Conservation (phyloP, 176 grass and related monocot genomes). For the Calamus simplicifolius region DNA sequence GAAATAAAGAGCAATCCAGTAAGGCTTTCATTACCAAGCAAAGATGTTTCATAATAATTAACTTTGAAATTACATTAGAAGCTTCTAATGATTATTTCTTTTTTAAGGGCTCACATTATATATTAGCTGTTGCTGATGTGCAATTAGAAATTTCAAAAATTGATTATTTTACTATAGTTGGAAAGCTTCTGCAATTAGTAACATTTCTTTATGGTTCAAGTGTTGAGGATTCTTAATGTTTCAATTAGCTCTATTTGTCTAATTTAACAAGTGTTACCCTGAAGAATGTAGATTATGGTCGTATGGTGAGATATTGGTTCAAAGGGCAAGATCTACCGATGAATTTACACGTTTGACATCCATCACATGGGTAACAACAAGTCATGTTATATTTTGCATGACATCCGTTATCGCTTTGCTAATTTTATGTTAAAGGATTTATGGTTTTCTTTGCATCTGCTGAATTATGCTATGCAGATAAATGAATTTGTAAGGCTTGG, state of each 20-base stretch:
- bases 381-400: not conserved
- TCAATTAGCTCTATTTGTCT: not conserved
- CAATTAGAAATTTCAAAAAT: too few relatives aligned
- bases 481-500: slow-evolving; percentile 99
- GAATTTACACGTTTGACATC: slow-evolving; percentile 96
- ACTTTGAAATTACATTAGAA: too few relatives aligned
- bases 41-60: too few relatives aligned
- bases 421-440: too few relatives aligned
- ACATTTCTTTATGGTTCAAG: too few relatives aligned
- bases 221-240: not conserved
- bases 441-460: too few relatives aligned
- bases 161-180: too few relatives aligned
- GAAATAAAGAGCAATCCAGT: slow-evolving; percentile 99
- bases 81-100: too few relatives aligned
- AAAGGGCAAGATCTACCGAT: slow-evolving; percentile 71
- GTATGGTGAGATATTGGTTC: slow-evolving; percentile 99
- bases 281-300: slow-evolving; percentile 99
- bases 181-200: too few relatives aligned
- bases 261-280: slow-evolving; percentile 21
- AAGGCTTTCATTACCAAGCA: slow-evolving; percentile 21
- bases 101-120: not conserved
- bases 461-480: slow-evolving; percentile 42
- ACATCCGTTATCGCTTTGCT: too few relatives aligned
- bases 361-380: slow-evolving; percentile 79
- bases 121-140: too few relatives aligned